Base-by-base conservation (phyloP, 805 yeast species). In the Kodamaea fukazawae region DNA sequence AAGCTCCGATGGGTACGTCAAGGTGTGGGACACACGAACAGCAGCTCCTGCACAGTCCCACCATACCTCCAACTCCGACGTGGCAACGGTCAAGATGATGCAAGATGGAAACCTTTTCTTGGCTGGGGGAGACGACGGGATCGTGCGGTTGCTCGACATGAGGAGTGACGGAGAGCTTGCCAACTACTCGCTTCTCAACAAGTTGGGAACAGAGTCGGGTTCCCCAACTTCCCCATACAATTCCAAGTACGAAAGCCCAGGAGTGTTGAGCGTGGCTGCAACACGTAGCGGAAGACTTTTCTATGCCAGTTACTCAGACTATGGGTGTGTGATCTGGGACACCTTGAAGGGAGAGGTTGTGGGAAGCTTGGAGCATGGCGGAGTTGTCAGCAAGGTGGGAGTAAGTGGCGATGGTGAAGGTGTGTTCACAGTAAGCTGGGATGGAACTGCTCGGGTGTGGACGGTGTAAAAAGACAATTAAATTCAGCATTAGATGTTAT, bases 381-480 rank as follows among this genome's bases (percentile, higher is more conserved):
- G 77, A 46, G 70, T 81, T 34, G 73, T 85, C 7, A 78, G 80
- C 36, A 78, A 78, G 49, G 83, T 89, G 2, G 65, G 70, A 28
- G 73, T 81, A 1, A 76, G 89, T 47, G 81, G 81, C 0, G 86
- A 87, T 59, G 96, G 96, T 0, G 55, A 76, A 15, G 89, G 83
- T 0, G 71, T 89, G 7, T 80, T 83, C 41, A 85, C 96, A 2
- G 83, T 86, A 1, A 83, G 91, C 1, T 83, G 95, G 85, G 96
- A 87, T 55, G 61, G 80, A 6, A 79, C 90, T 1, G 72, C 84
- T 48, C 78, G 76, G 48, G 65, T 85, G 1, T 85, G 90, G 89
- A 28, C 42, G 2, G 36, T 26, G 2, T 38, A 26, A 10, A 28
- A 6, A 13, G 29, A 27, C 7, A 8, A 13, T n/a, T n/a, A n/a